Base-by-base conservation (phyloP, 768 basidiomycete species). In the Trichaptum fuscoviolaceum region DNA sequence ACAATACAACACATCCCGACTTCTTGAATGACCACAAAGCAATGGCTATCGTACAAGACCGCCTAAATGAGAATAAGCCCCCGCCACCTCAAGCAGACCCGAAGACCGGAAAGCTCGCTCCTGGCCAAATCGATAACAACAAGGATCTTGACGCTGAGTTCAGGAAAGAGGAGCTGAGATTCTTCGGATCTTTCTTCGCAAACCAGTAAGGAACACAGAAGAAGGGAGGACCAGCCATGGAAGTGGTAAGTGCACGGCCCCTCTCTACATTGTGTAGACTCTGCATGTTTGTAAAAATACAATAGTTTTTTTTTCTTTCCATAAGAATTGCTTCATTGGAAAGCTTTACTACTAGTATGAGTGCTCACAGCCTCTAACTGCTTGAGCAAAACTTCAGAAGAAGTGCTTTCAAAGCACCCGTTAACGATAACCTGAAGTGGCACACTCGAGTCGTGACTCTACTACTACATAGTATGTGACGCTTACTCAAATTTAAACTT, bases 1-100 rank as follows among this genome's bases (percentile, higher is more conserved):
- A 99, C 73, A 99, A 99, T 80, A 99, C 97, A 17, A 99, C 96
- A 0, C 97, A 99, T 75, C 97, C 97, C 1, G 97, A 99, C 79
- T 99, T 99, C 80, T 86, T 99, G 75, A 92, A 88, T 68, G 97
- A 97, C 25, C 96, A 99, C 80, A 95, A 91, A 80, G 97, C 97
- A 1, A 95, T 97, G 86, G 77, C 91, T 1, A 85, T 97, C 67
- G 91, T 99, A 23, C 84, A 81, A 24, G 95, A 96, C 1, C 87
- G 92, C 1, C 73, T 99, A 70, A 90, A 86, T 70, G 90, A 90
- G n/a, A 84, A 80, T 75, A 96, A 96, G 75, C 88, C 89, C 0
- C 85, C 90, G 36, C 80, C 82, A 26, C 77, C 80, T 27, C 74
- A 77, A 7, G 74, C 82, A 42, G 95, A 98, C 75, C 80, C 89